Conservation (phyloP, 176 grass and related monocot species). For the Hsuehochloa calcarea region DNA sequence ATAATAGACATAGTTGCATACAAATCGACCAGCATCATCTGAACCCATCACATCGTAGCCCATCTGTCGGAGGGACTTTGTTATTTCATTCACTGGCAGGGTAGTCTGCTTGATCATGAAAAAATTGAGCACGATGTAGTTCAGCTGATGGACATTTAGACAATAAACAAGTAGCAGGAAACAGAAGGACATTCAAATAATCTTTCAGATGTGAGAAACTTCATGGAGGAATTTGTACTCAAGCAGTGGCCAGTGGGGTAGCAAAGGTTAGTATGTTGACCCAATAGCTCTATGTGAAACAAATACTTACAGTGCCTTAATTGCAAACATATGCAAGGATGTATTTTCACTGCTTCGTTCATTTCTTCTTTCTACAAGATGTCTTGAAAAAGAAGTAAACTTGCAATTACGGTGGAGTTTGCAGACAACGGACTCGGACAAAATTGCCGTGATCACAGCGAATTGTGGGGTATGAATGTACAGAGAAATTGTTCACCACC, state of each 20-base stretch:
- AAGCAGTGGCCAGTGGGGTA: not conserved
- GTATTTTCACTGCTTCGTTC: not conserved
- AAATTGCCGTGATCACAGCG: not conserved
- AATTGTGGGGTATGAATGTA: not conserved
- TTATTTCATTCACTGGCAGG: conserved; percentile 54
- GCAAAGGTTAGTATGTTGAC: not conserved
- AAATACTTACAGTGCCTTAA: not conserved
- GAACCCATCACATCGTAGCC: conserved; percentile 67
- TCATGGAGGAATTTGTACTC: not conserved
- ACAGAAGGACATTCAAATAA: not conserved
- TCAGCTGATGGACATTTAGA: not conserved
- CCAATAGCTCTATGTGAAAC: not conserved
- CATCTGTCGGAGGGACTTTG: conserved; percentile 50
- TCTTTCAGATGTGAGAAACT: not conserved
- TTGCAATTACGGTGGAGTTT: not conserved
- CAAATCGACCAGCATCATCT: conserved; percentile 75
- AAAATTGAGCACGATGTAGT: not conserved
- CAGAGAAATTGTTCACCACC: not conserved
- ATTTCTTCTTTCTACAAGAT: not conserved
- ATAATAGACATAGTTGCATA: conserved; percentile 89
- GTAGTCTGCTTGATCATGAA: conserved; percentile 47
- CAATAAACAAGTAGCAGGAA: not conserved
- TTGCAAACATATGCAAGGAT: too few relatives aligned
- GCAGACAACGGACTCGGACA: not conserved
- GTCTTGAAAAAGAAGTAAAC: not conserved